A percentile compares a stretch with the other conserved stretches of the same genome.
phyloP scores from a whole-genome alignment of 176 grass and related monocot species.

The Zoysia pacifica region DNA sequence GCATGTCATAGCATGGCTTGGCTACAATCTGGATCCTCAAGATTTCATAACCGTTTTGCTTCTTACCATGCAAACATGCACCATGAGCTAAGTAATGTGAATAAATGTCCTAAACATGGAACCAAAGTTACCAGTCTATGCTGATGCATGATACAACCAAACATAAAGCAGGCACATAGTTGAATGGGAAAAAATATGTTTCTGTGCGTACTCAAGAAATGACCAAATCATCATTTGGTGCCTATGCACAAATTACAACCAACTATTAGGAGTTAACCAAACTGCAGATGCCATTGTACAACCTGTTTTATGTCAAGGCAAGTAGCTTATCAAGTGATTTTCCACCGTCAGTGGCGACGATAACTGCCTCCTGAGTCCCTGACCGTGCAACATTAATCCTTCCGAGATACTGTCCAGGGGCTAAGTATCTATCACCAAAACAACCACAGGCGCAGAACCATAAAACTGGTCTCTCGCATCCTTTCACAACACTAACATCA shows the following conservation, averaged over 20 bases:
- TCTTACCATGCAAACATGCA: conserved; percentile 1
- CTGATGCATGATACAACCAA: background rate
- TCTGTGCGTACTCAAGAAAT: background rate
- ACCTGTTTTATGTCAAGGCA: background rate
- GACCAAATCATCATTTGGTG: background rate
- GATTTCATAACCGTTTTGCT: background rate
- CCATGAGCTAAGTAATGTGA: background rate
- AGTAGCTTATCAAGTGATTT: background rate
- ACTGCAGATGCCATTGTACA: background rate
- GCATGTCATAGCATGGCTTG: background rate
- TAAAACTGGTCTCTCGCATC: background rate
- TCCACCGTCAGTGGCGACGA: background rate
- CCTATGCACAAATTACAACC: background rate
- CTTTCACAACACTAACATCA: conserved; percentile 23
- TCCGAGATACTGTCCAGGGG: background rate
- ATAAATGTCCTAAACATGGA: background rate
- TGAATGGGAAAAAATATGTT: background rate
- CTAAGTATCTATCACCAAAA: background rate
- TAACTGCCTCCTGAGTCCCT: background rate
- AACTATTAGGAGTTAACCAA: conserved; percentile 11
- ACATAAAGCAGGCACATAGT: background rate
- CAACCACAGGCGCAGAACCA: background rate
- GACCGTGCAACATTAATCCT: background rate
- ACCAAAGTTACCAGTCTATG: background rate
- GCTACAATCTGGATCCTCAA: background rate